phyloP scores from a whole-genome alignment of 2,329 filamentous ascomycete species.

The Furcasterigmium sp. region DNA sequence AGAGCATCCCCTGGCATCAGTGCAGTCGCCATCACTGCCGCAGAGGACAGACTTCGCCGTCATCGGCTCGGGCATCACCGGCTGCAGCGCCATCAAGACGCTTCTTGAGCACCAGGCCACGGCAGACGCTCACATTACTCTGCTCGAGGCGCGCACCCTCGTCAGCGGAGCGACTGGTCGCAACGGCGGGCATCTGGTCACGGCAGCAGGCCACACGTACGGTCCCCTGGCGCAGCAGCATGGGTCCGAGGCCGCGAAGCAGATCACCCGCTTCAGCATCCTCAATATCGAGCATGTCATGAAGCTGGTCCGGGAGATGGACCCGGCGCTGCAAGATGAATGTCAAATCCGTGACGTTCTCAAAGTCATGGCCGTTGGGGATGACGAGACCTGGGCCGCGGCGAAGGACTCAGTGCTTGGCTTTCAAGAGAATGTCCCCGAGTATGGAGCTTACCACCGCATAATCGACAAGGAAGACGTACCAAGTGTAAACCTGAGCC shows the following conservation, averaged over 20 bases:
- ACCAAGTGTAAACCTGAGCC: conserved; percentile 2
- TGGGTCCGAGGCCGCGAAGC: conserved; percentile 8
- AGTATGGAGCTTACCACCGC: conserved; percentile 11
- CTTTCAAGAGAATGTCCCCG: conserved; percentile 12
- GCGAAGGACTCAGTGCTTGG: conserved; percentile 12
- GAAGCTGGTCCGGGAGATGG: conserved; percentile 7
- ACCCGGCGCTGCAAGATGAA: conserved; percentile 4
- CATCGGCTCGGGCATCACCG: conserved; percentile 31
- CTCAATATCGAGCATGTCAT: conserved; percentile 1
- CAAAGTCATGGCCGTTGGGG: conserved; percentile 15
- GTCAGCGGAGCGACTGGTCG: conserved; percentile 22
- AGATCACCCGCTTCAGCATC: conserved; percentile 9
- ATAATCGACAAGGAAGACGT: conserved; percentile 15
- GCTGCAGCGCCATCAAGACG: conserved; percentile 21
- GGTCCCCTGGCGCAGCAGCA: conserved; percentile 3
- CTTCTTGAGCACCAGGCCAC: conserved; percentile 16
- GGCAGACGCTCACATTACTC: conserved; percentile 9
- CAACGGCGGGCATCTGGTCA: conserved; percentile 19
- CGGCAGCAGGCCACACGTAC: conserved; percentile 1
- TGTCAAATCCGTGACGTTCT: conserved; percentile 8
- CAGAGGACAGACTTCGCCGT: conserved; percentile 20
- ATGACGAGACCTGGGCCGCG: conserved; percentile 12
- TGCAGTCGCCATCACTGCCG: conserved; percentile 8
- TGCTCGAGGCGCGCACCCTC: conserved; percentile 21
- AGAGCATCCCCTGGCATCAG: conserved; percentile 11